Evolutionary conservation across 129 eudicot species (phyloP), one percentile per base, ranked within the genome.

Genomic region (Centaurea solstitialis): DNA sequence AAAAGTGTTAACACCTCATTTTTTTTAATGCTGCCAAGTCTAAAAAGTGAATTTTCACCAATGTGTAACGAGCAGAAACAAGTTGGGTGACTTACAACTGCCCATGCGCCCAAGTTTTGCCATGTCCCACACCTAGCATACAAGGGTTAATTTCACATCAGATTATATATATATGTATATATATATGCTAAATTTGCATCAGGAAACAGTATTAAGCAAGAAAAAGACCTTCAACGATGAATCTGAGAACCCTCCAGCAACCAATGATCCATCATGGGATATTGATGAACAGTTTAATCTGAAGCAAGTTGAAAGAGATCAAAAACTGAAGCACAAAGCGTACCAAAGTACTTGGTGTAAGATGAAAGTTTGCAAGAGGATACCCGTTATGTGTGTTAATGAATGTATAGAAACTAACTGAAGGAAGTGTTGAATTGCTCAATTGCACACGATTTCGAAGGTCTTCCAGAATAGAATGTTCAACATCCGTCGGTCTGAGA

Each of bases 211-310:
- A 68, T 75, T 47, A 72, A 71, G 57, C 18, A 23, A 41, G 45
- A 10, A 47, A 28, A 68, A 82, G 38, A 94, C 99, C 98, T 95
- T 95, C 45, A 95, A 73, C 15, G 99, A 93, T 68, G 99, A 95
- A 79, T 95, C 99, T 70, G 99, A 92, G 84, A 95, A 95, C 72
- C 99, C 99, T 74, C 99, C 99, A 76, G 97, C 99, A 88, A 93
- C 93, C 73, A 95, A 75, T 45, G 99, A 90, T 64, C 99, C 99
- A 81, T 95, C 99, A 83, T 91, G 97, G 81, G 99, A 95, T 79
- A 95, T 95, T 73, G 99, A 87, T 70, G 98, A 89, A 82, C 94
- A 92, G 73, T 92, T 95, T 70, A 95, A 81, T 38, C 98, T 94
- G 85, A 53, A 82, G 59, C 13, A 76, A 61, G 33, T 47, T 23